Conservation (phyloP, 257 asterid species). For the Eucommia ulmoides region DNA sequence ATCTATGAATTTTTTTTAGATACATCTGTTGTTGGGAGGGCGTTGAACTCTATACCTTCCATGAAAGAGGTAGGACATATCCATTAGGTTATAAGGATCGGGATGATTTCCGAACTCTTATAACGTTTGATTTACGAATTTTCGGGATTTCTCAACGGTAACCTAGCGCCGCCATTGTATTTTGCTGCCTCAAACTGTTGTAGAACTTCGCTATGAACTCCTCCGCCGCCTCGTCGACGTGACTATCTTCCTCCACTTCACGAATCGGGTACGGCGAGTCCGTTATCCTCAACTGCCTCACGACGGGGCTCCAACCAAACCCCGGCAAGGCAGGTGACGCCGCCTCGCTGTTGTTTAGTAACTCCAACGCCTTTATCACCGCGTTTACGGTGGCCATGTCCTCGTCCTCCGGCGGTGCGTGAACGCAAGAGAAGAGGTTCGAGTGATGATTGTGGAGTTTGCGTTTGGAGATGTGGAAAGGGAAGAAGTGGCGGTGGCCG, state of each 20-base stretch:
- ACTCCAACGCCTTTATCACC: slow-evolving; percentile 27
- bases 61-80: too few species aligned
- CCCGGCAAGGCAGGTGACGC: slow-evolving; percentile 69
- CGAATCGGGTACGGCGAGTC: slow-evolving; percentile 53
- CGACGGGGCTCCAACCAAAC: slow-evolving; percentile 58
- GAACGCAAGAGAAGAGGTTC: slow-evolving; percentile 10
- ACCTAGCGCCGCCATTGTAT: slow-evolving; percentile 10
- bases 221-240: slow-evolving; percentile 59
- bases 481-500: too few species aligned
- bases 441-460: slow-evolving; percentile 13
- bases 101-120: too few species aligned
- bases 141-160: too few species aligned
- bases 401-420: slow-evolving; percentile 17
- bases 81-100: too few species aligned
- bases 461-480: slow-evolving; percentile 32
- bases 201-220: slow-evolving; percentile 46
- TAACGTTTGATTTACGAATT: too few species aligned
- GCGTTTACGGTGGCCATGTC: slow-evolving; percentile 21
- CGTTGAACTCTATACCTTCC: too few species aligned
- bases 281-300: slow-evolving; percentile 61
- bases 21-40: too few species aligned
- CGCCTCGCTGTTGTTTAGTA: slow-evolving; percentile 24
- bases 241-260: slow-evolving; percentile 22
- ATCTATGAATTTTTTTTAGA: too few species aligned
- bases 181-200: slow-evolving; percentile 39